Percentiles rank a stretch among this genome's conserved stretches.
Conservation (phyloP, 2,329 filamentous ascomycete species). For the Epichloe glyceriae region DNA sequence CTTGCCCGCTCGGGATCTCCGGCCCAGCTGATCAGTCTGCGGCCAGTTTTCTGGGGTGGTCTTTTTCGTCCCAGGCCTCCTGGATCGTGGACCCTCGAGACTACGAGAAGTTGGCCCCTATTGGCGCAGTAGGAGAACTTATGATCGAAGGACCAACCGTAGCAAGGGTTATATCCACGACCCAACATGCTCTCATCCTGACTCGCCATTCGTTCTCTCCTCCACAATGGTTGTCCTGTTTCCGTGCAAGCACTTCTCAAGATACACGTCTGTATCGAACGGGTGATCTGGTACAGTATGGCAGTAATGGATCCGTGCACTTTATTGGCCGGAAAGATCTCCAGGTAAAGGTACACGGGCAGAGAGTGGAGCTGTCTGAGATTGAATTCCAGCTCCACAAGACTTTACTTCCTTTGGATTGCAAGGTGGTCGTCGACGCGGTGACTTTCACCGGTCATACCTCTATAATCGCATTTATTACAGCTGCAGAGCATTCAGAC, state of each 20-base stretch:
- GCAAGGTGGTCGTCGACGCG: not conserved
- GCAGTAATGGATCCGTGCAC: slow-evolving; percentile 11
- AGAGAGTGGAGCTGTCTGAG: slow-evolving; percentile 31
- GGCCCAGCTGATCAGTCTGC: slow-evolving; percentile 10
- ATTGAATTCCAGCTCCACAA: slow-evolving; percentile 5
- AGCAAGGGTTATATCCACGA: slow-evolving; percentile 41
- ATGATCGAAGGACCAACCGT: slow-evolving; percentile 31
- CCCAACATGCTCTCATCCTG: slow-evolving; percentile 15
- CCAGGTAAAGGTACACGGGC: slow-evolving; percentile 40
- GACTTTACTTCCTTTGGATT: not conserved
- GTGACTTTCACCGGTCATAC: too few relatives aligned
- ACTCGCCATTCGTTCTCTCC: not conserved
- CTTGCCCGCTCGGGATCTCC: slow-evolving; percentile 5
- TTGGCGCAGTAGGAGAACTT: not conserved
- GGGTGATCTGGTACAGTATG: slow-evolving; percentile 18
- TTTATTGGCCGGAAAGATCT: slow-evolving; percentile 14
- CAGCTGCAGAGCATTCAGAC: too few relatives aligned
- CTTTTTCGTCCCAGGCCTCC: not conserved
- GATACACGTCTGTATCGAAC: slow-evolving; percentile 9
- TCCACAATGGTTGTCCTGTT: too few relatives aligned
- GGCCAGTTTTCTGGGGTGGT: slow-evolving; percentile 1
- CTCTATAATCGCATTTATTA: too few relatives aligned
- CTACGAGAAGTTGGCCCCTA: not conserved
- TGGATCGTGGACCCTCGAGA: not conserved
- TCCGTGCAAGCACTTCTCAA: too few relatives aligned